phyloP scores from a whole-genome alignment of 352 stramenopile species.

The Phytophthora quininea region DNA sequence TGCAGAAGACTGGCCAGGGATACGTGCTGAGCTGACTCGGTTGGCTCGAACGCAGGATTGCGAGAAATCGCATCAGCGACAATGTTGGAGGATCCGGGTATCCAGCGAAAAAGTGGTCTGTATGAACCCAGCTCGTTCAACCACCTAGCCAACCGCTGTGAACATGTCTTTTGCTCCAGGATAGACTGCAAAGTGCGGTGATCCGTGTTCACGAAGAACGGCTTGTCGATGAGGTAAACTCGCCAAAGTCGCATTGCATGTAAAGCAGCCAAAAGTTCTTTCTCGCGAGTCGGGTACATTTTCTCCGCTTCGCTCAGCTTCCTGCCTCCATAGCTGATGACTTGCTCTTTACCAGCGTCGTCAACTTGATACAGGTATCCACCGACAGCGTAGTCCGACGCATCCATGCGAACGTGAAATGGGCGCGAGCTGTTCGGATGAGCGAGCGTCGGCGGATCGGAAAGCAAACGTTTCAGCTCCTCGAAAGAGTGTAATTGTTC shows the following conservation, averaged over 20 bases:
- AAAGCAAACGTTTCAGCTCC: no score
- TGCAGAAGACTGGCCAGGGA: not conserved
- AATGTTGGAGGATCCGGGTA: constrained; percentile 18
- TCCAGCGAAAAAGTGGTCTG: constrained; percentile 19
- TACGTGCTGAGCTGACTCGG: not conserved
- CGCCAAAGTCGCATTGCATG: constrained; percentile 19
- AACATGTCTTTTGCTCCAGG: constrained; percentile 11
- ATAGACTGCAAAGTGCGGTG: constrained; percentile 12
- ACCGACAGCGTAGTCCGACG: constrained; percentile 15
- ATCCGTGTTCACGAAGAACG: constrained; percentile 18
- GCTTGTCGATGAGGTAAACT: constrained; percentile 15
- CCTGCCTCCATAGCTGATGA: constrained; percentile 16
- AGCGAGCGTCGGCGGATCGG: no score
- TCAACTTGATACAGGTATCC: constrained; percentile 26
- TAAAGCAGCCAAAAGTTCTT: constrained; percentile 16
- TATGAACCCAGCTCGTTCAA: constrained; percentile 24
- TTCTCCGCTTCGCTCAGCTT: constrained; percentile 12
- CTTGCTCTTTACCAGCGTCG: not conserved
- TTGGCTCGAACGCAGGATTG: not conserved
- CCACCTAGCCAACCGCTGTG: constrained; percentile 5
- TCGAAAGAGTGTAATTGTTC: no score
- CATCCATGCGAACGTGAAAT: constrained; percentile 15
- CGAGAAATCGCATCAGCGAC: constrained; percentile 11
- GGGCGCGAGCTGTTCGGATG: constrained; percentile 9
- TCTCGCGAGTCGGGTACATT: constrained; percentile 20